phyloP scores from a whole-genome alignment of 1,284 basidiomycete species.

The Leccinum pachyderme region DNA sequence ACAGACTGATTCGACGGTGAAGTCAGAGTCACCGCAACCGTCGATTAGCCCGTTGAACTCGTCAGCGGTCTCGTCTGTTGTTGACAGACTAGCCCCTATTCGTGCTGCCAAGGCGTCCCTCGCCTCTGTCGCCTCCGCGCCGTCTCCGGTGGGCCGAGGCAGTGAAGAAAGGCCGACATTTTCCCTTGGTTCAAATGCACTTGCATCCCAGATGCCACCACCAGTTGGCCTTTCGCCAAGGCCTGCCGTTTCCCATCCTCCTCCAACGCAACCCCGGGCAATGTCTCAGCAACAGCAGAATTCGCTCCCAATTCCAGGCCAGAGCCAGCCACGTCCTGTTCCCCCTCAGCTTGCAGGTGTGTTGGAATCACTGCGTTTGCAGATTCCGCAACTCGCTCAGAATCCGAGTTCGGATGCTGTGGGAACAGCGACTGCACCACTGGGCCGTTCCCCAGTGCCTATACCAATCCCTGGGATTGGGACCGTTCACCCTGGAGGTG shows the following conservation, averaged over 20 bases:
- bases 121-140: conserved; percentile 1
- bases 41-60: conserved; percentile 11
- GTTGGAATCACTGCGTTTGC: conserved; percentile 15
- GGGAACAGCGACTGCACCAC: neutral
- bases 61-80: conserved; percentile 2
- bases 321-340: neutral
- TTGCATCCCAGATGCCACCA: neutral
- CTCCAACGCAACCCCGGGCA: neutral
- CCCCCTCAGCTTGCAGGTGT: conserved; percentile 14
- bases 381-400: conserved; percentile 21
- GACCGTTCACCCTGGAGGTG: neutral
- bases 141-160: conserved; percentile 5
- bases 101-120: conserved; percentile 33
- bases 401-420: neutral
- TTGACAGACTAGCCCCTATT: conserved; percentile 33
- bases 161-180: neutral
- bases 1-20: conserved; percentile 15
- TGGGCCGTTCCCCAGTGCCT: neutral
- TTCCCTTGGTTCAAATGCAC: neutral
- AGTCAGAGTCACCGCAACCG: conserved; percentile 21
- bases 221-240: conserved; percentile 4
- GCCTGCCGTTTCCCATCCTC: neutral
- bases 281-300: neutral
- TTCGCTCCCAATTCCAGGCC: conserved; percentile 1
- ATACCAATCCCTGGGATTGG: neutral